Evolutionary conservation across 106 monocot species (phyloP).

Genomic region (Phalaenopsis aphrodite): DNA sequence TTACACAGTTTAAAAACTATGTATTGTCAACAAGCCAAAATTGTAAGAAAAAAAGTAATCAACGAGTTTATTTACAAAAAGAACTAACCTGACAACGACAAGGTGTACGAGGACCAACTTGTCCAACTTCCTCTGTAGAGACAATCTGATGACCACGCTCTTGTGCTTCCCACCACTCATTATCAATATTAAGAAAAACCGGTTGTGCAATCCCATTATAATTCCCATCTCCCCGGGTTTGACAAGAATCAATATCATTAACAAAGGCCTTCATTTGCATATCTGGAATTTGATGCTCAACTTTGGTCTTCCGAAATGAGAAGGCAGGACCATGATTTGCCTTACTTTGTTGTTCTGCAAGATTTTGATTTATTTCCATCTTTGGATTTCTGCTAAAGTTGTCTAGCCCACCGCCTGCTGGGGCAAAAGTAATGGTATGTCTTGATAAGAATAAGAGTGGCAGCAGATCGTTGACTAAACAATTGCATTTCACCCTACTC

Average conservation of each 20-base stretch:
- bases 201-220: conserved; percentile 19
- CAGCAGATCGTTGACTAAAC: too few species aligned
- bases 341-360: conserved; percentile 33
- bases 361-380: conserved; percentile 15
- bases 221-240: conserved; percentile 18
- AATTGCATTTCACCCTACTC: too few species aligned
- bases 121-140: conserved; percentile 61
- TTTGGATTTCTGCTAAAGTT: conserved; percentile 25
- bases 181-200: conserved; percentile 22
- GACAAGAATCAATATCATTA: conserved; percentile 42
- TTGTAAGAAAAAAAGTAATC: not conserved
- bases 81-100: conserved; percentile 83
- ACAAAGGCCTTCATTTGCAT: conserved; percentile 84
- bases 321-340: conserved; percentile 21
- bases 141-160: conserved; percentile 51
- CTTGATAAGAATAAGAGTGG: conserved; percentile 35
- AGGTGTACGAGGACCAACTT: conserved; percentile 84
- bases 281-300: conserved; percentile 27
- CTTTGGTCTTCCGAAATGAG: conserved; percentile 37
- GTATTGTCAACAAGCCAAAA: not conserved
- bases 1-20: not conserved
- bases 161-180: conserved; percentile 92
- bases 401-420: conserved; percentile 37
- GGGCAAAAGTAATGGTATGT: conserved; percentile 84
- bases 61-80: conserved; percentile 7